Evolutionary conservation across 768 basidiomycete genomes (phyloP), one percentile per base, ranked within the genome.

Genomic region (Phylloporus rhodoxanthus): DNA sequence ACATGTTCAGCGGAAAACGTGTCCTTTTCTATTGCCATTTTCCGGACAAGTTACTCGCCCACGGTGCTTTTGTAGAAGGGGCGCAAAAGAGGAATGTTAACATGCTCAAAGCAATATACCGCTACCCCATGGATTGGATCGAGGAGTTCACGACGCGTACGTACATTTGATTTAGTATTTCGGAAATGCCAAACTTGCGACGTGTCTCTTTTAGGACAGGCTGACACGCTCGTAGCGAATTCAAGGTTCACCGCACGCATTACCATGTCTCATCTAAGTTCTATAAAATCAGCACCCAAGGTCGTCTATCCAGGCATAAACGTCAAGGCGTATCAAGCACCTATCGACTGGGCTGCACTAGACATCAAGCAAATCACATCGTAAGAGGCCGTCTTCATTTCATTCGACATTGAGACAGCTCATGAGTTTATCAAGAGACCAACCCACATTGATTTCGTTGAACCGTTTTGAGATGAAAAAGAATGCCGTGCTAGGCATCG

Each of bases 11-110:
- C 2, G 73, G 74, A 19, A 89, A 80, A n/a, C 82, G 91, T 2
- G 88, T 95, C 26, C 85, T 98, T 17, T 98, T 97, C 68, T 98
- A 99, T 65, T 95, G 92, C 57, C 96, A 98, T 65, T 98, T 99
- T 57, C 96, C 95, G 0, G 95, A 99, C 70, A 95, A 95, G 67
- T 74, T 98, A 1, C 77, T 97, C 23, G 81, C 86, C 6, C 79
- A 81, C 53, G 87, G 87, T 0, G 81, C 68, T 4, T 66, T 77
- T 59, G 75, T 82, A 0, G 81, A 85, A 45, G 83, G 79, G 11
- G 67, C 71, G 47, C 66, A 63, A 33, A 75, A 65, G 59, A 72
- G 63, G 43, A 70, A 69, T 3, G 67, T 69, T 0, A 65, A 78
- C 17, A 29, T 84, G 3, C 57, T 95, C 57, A 91, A 91, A 67